These are phyloP conservation scores for Cydonia oblonga DNA, from an alignment of 331 rosid genomes.

Conservation along the genomic window DNA sequence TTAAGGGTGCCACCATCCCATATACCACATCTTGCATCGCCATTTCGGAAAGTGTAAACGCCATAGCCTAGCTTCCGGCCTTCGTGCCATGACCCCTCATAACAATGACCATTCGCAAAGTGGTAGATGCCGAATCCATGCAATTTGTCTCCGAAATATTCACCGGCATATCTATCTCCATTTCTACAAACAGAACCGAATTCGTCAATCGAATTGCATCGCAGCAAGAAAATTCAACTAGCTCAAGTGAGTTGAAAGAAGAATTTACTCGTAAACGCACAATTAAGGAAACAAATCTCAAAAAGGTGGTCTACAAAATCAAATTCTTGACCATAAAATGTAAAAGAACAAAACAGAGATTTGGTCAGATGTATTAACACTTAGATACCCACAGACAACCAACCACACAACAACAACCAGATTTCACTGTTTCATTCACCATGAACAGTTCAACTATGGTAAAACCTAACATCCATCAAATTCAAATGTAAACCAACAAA, in stretches of 20 bases:
- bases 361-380: neutral
- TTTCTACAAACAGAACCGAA: conserved; percentile 41
- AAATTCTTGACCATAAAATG: neutral
- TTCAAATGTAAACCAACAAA: no score
- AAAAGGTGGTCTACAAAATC: neutral
- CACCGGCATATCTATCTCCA: conserved; percentile 96
- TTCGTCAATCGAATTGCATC: neutral
- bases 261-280: neutral
- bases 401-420: neutral
- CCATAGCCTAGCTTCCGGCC: conserved; percentile 93
- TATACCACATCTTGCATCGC: conserved; percentile 65
- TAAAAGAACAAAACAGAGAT: neutral
- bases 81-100: conserved; percentile 97
- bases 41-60: conserved; percentile 55
- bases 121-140: conserved; percentile 94
- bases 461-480: no score
- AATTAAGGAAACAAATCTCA: neutral
- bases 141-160: conserved; percentile 90
- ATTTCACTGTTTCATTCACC: neutral
- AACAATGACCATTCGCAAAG: conserved; percentile 84
- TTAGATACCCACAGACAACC: neutral
- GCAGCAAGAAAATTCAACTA: neutral
- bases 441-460: neutral
- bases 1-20: conserved; percentile 88
- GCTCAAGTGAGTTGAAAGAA: neutral